Base-by-base conservation (phyloP, 768 basidiomycete genomes). In the Pisolithus orientalis region DNA sequence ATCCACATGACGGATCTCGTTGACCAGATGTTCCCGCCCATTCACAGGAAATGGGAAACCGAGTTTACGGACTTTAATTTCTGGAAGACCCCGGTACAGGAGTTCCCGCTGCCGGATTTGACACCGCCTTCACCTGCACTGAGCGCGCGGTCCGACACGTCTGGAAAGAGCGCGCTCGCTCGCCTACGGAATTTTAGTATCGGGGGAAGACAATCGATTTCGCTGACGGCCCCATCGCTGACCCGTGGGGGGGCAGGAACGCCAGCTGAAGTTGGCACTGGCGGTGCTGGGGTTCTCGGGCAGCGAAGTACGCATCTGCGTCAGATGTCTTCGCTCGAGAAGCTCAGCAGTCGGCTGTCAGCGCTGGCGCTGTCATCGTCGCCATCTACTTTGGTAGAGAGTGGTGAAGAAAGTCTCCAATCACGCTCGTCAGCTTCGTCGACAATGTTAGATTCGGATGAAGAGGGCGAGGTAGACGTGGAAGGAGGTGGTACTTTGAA, bases 1-100 rank as follows among this genome's bases (percentile, higher is more conserved):
- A 97, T 97, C 54, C 90, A 94, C 65, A 94, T 98, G 92, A 95
- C 94, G 7, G 94, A 98, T 67, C 80, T 99, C n/a, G 96, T 99
- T 14, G 94, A 99, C 71, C 94, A 96, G 70, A 94, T 96, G 85
- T 99, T 99, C 75, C 96, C 96, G 32, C 92, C 95, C 0, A 93
- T 98, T 51, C 80, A 93, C 65, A 82, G 86, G 48, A 91, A 90
- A 65, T 87, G 85, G 80, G 79, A 85, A 11, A 83, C 90, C 1
- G 94, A 94, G 65, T 99, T 80, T 66, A 96, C 94, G 1, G 95
- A 98, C 67, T 94, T 96, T 77, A 97, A 95, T 63, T 99, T 82
- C 64, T 99, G 96, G 96, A 87, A 92, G 57, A 58, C 80, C 0
- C 85, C 91, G 0, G 73, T 97, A 11, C 82, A 80, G 47, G 87